Base-by-base conservation (phyloP, 2,329 filamentous ascomycete genomes). In the Colletotrichum musicola region DNA sequence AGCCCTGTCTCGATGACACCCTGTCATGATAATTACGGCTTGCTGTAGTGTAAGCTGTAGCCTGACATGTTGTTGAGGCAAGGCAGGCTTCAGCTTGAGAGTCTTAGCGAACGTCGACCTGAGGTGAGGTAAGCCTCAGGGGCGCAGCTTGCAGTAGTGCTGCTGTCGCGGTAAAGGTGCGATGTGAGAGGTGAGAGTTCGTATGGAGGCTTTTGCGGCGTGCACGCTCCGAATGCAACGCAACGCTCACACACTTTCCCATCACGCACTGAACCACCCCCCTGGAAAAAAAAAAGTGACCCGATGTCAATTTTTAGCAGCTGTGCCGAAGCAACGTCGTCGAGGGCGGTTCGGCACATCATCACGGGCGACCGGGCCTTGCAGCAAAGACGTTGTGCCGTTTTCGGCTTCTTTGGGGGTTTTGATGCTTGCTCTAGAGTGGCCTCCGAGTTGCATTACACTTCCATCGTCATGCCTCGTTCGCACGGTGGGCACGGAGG, bases 61-160 rank as follows among this genome's bases (percentile, higher is more conserved):
- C 40, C 40, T 42, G 6, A 3, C 14, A 16, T 22, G 46, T 18
- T 49, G 46, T 9, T 22, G n/a, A 7, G 22, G 44, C 42, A 20
- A 42, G 13, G 16, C 42, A 38, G 42, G 56, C 56, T 35, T 47
- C 56, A 49, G 56, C 56, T 58, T 58, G 40, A 42, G 1, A 4
- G 2, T n/a, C 40, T 42, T 42, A 10, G 40, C 40, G 13, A 42
- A 44, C 7, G 20, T 5, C n/a, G 20, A 44, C 14, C 27, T 51
- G 46, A 60, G 18, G 57, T 51, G 14, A 60, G 46, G 46, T 42
- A 38, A 51, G 57, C 57, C 16, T 42, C 35, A 50, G 57, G 46
- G 54, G 54, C 54, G 54, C 54, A 57, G 54, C 25, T 20, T 57
- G 54, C 54, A 57, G 54, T 57, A 56, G 53, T 35, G 35, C 6